phyloP scores from a whole-genome alignment of 495 filamentous ascomycete species.

The Daldinia bambusicola region DNA sequence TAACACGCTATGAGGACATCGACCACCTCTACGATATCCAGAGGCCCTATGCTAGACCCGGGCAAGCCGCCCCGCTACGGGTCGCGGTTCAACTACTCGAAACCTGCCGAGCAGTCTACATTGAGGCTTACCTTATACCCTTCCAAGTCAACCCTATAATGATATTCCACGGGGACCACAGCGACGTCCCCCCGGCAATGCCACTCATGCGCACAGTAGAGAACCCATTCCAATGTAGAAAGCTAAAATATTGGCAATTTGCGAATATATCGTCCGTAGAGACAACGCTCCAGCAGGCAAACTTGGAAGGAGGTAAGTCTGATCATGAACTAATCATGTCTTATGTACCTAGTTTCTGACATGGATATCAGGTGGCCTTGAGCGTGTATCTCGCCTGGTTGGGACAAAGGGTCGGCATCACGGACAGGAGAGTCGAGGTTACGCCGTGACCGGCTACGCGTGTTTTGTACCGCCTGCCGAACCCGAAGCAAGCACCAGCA shows the following conservation, averaged over 20 bases:
- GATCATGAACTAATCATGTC: neutral
- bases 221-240: constrained; percentile 17
- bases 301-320: constrained; percentile 47
- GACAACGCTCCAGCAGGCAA: constrained; percentile 38
- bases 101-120: constrained; percentile 46
- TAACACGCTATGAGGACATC: constrained; percentile 45
- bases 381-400: constrained; percentile 45
- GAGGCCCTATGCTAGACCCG: constrained; percentile 31
- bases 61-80: constrained; percentile 39
- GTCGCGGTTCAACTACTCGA: constrained; percentile 33
- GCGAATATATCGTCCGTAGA: constrained; percentile 44
- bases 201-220: constrained; percentile 26
- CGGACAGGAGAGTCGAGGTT: constrained; percentile 32
- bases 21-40: constrained; percentile 26
- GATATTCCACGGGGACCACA: constrained; percentile 37
- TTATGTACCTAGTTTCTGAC: constrained; percentile 1
- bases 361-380: constrained; percentile 31
- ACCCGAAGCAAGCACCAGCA: neutral
- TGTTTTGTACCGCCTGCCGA: constrained; percentile 19
- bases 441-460: constrained; percentile 31
- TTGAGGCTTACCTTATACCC: constrained; percentile 44
- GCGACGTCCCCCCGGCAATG: constrained; percentile 30
- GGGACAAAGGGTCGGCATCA: constrained; percentile 40
- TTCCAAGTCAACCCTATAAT: constrained; percentile 44
- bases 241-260: constrained; percentile 45